Conservation (phyloP, 495 filamentous ascomycete species). For the Penicillium robsamsonii region DNA sequence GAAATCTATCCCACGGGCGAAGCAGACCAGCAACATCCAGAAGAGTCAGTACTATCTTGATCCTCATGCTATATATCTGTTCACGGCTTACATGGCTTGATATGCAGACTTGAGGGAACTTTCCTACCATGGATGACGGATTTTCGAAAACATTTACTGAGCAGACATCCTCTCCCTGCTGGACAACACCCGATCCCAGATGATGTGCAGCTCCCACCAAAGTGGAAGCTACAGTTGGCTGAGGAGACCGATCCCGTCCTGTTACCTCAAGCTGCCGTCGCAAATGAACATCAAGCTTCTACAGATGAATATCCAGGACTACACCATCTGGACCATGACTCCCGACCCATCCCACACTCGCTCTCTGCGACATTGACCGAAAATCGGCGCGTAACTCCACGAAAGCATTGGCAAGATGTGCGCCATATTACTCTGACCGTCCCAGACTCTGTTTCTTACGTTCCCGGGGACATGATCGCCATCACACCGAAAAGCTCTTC, state of each 20-base stretch:
- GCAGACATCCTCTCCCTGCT: conserved; percentile 64
- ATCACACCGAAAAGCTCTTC: conserved; percentile 86
- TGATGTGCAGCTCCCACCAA: conserved; percentile 73
- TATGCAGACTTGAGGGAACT: conserved; percentile 68
- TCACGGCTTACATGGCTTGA: not conserved
- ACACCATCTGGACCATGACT: conserved; percentile 45
- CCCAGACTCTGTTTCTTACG: conserved; percentile 42
- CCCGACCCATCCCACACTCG: conserved; percentile 53
- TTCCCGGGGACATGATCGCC: conserved; percentile 71
- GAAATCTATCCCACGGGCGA: conserved; percentile 78
- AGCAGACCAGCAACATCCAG: conserved; percentile 87
- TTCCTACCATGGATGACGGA: conserved; percentile 75
- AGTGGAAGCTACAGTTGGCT: conserved; percentile 63
- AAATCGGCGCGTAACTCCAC: conserved; percentile 74
- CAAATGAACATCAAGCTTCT: conserved; percentile 3
- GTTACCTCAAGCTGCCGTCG: not conserved
- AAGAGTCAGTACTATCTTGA: conserved; percentile 62
- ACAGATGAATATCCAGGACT: conserved; percentile 25
- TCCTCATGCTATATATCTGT: not conserved
- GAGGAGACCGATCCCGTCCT: conserved; percentile 7
- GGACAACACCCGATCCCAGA: conserved; percentile 68
- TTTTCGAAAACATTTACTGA: conserved; percentile 62
- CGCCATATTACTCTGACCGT: conserved; percentile 65
- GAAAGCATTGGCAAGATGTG: conserved; percentile 90
- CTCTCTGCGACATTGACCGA: conserved; percentile 39